A percentile compares a stretch with the other conserved stretches of the same genome.
These are phyloP conservation scores for Zychaea mexicana DNA, from an alignment of 371 early-diverging fungal species.

Conservation along the genomic window DNA sequence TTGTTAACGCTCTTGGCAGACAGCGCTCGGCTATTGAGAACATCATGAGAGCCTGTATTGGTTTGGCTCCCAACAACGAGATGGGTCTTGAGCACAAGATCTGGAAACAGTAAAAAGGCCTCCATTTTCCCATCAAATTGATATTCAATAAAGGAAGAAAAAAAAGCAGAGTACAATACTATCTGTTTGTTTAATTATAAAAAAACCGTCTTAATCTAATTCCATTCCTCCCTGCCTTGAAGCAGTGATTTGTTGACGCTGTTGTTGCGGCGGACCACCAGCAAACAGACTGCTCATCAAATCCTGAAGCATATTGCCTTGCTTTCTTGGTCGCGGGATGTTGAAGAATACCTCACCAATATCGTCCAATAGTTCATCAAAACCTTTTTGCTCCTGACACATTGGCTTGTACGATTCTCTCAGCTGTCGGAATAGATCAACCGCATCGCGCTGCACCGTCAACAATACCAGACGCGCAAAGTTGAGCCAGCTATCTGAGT, in stretches of 20 bases:
- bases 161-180: not conserved
- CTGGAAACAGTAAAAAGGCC: constrained; percentile 49
- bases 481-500: constrained; percentile 65
- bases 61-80: constrained; percentile 88
- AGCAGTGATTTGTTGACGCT: not conserved
- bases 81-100: constrained; percentile 89
- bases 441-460: constrained; percentile 69
- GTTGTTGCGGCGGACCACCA: constrained; percentile 14
- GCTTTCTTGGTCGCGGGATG: constrained; percentile 64
- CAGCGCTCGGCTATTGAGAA: constrained; percentile 96
- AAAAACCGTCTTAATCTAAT: not conserved
- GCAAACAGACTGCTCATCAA: constrained; percentile 74
- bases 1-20: constrained; percentile 92
- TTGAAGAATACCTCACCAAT: constrained; percentile 72
- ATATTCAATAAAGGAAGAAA: not conserved
- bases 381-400: constrained; percentile 34
- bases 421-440: constrained; percentile 56
- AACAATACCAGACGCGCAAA: constrained; percentile 71
- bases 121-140: not conserved
- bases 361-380: constrained; percentile 60
- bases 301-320: constrained; percentile 71
- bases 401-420: constrained; percentile 59
- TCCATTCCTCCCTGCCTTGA: constrained; percentile 3
- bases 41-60: constrained; percentile 94
- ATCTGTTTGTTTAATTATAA: not conserved